phyloP scores from a whole-genome alignment of 441 rosid species.

The Aleurites moluccanus region DNA sequence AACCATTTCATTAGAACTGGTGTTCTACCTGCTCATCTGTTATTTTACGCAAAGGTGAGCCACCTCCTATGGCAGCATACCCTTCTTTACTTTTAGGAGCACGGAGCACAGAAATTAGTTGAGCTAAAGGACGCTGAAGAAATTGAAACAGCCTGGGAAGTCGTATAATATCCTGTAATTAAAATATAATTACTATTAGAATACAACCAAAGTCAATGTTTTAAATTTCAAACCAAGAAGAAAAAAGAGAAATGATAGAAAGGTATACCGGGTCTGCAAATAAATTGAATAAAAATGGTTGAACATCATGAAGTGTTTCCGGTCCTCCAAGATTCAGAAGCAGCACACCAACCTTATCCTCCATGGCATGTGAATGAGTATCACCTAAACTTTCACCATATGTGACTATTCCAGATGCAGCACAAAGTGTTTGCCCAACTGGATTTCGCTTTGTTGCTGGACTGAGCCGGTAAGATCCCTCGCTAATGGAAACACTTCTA shows the following conservation, averaged over 20 bases:
- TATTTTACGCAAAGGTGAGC: conserved; percentile 86
- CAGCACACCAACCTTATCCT: conserved; percentile 78
- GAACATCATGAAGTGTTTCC: conserved; percentile 85
- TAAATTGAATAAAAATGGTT: conserved; percentile 84
- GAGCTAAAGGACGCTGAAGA: conserved; percentile 76
- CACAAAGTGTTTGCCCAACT: conserved; percentile 35
- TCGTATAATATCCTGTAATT: conserved; percentile 73
- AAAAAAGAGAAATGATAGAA: not conserved
- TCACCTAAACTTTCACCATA: conserved; percentile 37
- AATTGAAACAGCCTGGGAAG: conserved; percentile 83
- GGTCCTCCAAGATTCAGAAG: conserved; percentile 97
- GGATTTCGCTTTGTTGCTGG: conserved; percentile 37
- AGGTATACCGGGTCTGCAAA: conserved; percentile 92
- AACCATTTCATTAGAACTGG: not conserved
- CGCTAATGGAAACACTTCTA: conserved; percentile 18
- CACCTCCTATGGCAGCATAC: conserved; percentile 58
- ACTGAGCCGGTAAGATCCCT: conserved; percentile 21
- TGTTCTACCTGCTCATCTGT: conserved; percentile 75
- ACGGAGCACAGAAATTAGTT: conserved; percentile 76
- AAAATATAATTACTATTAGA: conserved; percentile 10
- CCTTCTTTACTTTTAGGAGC: conserved; percentile 74
- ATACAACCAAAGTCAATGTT: not conserved
- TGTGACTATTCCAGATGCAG: conserved; percentile 41
- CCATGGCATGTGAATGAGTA: conserved; percentile 40
- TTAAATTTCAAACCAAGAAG: not conserved